Evolutionary conservation across 1,139 yeast species (phyloP).

Genomic region (Suhomyces coccinellae): DNA sequence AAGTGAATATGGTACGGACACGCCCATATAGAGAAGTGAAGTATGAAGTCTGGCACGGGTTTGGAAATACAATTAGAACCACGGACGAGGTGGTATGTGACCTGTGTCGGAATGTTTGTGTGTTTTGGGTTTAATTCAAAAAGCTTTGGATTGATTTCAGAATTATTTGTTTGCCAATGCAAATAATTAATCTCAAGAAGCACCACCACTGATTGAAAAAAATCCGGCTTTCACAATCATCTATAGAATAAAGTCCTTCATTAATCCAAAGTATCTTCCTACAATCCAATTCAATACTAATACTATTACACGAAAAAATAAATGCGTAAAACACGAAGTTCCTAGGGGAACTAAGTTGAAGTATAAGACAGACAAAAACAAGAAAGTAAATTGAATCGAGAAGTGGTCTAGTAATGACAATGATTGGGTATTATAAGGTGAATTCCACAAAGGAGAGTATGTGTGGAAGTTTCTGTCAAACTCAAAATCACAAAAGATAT

Average conservation of each 20-base stretch:
- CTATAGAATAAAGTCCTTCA: no score
- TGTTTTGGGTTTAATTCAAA: no score
- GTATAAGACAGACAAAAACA: constrained; percentile 7
- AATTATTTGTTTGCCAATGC: no score
- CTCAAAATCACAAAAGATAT: constrained; percentile 3
- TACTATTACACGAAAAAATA: constrained; percentile 9
- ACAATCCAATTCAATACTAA: neutral
- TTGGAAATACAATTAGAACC: neutral
- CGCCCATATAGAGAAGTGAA: neutral
- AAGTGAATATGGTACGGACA: neutral
- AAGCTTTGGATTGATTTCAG: no score
- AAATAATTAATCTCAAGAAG: no score
- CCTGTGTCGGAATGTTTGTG: no score
- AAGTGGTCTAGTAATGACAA: constrained; percentile 1
- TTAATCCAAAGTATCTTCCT: no score
- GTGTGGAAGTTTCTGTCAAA: neutral
- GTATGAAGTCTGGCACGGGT: neutral
- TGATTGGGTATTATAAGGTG: constrained; percentile 1
- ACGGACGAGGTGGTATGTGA: no score
- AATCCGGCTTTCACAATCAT: no score
- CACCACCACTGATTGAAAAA: no score
- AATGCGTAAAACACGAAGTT: constrained; percentile 1
- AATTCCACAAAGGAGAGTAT: neutral
- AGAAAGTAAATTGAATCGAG: neutral
- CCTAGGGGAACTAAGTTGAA: neutral